Evolutionary conservation across 371 early-diverging fungal genomes (phyloP).

Genomic region (Smittium mucronatum): DNA sequence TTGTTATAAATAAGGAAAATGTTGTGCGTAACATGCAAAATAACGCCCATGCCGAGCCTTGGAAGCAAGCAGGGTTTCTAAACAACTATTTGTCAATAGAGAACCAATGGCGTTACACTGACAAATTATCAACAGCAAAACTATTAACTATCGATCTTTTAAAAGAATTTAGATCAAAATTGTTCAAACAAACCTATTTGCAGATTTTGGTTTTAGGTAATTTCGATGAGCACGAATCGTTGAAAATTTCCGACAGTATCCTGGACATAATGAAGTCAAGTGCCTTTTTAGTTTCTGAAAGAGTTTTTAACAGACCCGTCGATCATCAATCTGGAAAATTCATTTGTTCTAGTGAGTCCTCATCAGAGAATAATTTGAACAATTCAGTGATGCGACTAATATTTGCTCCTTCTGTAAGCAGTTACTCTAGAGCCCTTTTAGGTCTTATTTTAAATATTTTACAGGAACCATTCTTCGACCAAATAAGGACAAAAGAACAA

Average conservation of each 20-base stretch:
- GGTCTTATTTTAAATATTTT: slow-evolving; percentile 62
- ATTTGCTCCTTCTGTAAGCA: slow-evolving; percentile 14
- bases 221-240: slow-evolving; percentile 46
- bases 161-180: slow-evolving; percentile 49
- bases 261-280: slow-evolving; percentile 30
- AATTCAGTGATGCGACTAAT: slow-evolving; percentile 73
- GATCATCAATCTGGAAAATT: slow-evolving; percentile 48
- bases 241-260: slow-evolving; percentile 41
- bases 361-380: slow-evolving; percentile 61
- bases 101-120: slow-evolving; percentile 65
- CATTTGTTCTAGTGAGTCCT: slow-evolving; percentile 40
- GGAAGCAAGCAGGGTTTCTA: slow-evolving; percentile 60
- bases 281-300: slow-evolving; percentile 46
- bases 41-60: slow-evolving; percentile 20
- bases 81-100: slow-evolving; percentile 61
- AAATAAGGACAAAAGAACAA: slow-evolving; percentile 82
- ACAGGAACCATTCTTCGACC: slow-evolving; percentile 82
- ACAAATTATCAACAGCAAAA: slow-evolving; percentile 50
- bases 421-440: slow-evolving; percentile 38
- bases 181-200: slow-evolving; percentile 52
- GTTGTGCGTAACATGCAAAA: slow-evolving; percentile 21
- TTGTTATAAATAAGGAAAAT: slow-evolving; percentile 57
- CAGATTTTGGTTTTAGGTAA: slow-evolving; percentile 82
- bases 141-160: slow-evolving; percentile 55
- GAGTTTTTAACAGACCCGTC: slow-evolving; percentile 44